These are phyloP conservation scores for Magnaporthiopsis poae DNA, from an alignment of 2,329 filamentous ascomycete genomes.

Conservation along the genomic window DNA sequence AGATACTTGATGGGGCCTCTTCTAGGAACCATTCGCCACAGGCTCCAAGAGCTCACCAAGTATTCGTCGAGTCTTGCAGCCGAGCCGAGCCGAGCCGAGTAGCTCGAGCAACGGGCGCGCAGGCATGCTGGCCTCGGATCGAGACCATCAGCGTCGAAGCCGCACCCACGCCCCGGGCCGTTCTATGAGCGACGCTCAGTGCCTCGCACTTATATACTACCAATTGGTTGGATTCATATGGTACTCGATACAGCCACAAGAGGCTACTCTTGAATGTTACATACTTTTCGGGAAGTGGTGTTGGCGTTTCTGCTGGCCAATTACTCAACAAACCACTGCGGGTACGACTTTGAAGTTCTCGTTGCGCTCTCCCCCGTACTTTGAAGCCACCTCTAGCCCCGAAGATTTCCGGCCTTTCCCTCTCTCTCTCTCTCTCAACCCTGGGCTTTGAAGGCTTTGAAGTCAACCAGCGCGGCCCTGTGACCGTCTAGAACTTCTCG, in stretches of 20 bases:
- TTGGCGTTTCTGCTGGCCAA: neutral
- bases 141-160: neutral
- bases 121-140: neutral
- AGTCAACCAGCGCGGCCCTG: neutral
- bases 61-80: neutral
- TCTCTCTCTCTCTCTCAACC: too few relatives aligned
- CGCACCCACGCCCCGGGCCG: neutral
- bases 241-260: neutral
- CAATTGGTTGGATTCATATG: neutral
- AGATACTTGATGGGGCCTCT: slow-evolving; percentile 5
- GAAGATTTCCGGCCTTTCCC: too few relatives aligned
- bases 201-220: neutral
- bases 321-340: neutral
- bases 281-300: neutral
- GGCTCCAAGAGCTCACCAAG: neutral
- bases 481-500: slow-evolving; percentile 62
- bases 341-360: neutral
- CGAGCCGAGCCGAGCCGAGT: neutral
- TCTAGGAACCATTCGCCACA: neutral
- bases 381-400: neutral
- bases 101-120: neutral
- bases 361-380: neutral
- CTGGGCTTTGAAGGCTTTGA: neutral
- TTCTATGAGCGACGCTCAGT: neutral
- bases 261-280: neutral